Percentiles rank a stretch among this genome's conserved stretches.
Evolutionary conservation across 2,329 filamentous ascomycete genomes (phyloP).

Genomic region (Tolypocladium ovalisporum): DNA sequence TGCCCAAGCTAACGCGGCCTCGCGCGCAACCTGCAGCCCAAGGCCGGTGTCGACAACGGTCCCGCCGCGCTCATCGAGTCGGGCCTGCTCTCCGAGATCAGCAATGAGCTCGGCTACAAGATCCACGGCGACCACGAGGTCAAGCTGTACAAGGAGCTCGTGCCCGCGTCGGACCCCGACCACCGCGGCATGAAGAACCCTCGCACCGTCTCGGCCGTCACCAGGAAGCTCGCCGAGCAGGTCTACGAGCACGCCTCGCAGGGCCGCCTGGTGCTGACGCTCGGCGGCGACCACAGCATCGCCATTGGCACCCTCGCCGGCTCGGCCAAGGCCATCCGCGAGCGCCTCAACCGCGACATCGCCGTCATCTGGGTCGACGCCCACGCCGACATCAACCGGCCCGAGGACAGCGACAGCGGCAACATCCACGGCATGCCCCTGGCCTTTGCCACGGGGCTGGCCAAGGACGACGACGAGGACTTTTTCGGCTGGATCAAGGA

Average conservation of each 20-base stretch:
- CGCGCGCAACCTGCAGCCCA: slow-evolving; percentile 46
- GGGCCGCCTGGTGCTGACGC: slow-evolving; percentile 80
- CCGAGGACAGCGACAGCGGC: slow-evolving; percentile 77
- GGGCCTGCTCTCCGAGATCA: slow-evolving; percentile 74
- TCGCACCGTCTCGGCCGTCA: slow-evolving; percentile 74
- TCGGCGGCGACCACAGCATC: slow-evolving; percentile 93
- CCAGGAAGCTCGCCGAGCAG: slow-evolving; percentile 65
- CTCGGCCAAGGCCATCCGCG: slow-evolving; percentile 73
- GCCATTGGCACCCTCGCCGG: slow-evolving; percentile 90
- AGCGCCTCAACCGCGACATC: slow-evolving; percentile 71
- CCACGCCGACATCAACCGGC: slow-evolving; percentile 95
- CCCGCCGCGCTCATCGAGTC: slow-evolving; percentile 81
- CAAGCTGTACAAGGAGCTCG: slow-evolving; percentile 68
- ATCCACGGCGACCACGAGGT: slow-evolving; percentile 75
- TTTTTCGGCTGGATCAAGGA: slow-evolving; percentile 84
- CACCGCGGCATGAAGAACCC: slow-evolving; percentile 94
- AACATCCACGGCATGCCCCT: slow-evolving; percentile 99
- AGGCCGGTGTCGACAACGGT: slow-evolving; percentile 82
- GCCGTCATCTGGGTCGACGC: slow-evolving; percentile 99
- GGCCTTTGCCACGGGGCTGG: slow-evolving; percentile 78
- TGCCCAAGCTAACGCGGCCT: neutral
- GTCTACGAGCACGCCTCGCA: slow-evolving; percentile 77
- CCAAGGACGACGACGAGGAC: slow-evolving; percentile 62
- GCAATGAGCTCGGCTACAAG: slow-evolving; percentile 77
- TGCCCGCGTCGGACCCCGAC: slow-evolving; percentile 62